A percentile compares a stretch with the other conserved stretches of the same genome.
phyloP scores from a whole-genome alignment of 768 basidiomycete species.

The Russula emetica region DNA sequence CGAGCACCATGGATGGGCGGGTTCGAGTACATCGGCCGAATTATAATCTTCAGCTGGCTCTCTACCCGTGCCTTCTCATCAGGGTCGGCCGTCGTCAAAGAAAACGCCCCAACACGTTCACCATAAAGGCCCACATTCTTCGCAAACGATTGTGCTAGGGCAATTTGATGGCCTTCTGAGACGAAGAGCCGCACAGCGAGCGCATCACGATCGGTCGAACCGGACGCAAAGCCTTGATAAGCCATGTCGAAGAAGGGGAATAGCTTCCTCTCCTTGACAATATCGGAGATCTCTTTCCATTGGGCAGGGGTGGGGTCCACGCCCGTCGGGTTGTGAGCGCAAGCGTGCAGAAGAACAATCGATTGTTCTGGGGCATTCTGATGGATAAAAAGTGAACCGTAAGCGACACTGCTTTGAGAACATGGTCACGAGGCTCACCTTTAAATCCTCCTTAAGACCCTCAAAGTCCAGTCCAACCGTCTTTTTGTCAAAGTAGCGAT shows the following conservation, averaged over 20 bases:
- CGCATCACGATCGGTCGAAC: conserved; percentile 84
- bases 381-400: background rate
- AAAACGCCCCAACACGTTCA: conserved; percentile 97
- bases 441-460: conserved; percentile 82
- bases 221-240: conserved; percentile 98
- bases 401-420: conserved; percentile 4
- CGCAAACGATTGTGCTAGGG: conserved; percentile 92
- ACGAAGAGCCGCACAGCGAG: conserved; percentile 96
- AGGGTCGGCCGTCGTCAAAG: conserved; percentile 61
- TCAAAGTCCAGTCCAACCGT: conserved; percentile 91
- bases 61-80: conserved; percentile 84
- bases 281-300: conserved; percentile 86
- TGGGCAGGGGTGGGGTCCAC: conserved; percentile 91
- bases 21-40: conserved; percentile 97
- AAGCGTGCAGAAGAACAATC: conserved; percentile 90
- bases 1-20: conserved; percentile 89
- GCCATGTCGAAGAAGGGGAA: conserved; percentile 99
- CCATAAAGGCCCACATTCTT: conserved; percentile 99
- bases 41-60: conserved; percentile 91
- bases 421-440: conserved; percentile 45
- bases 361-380: conserved; percentile 55
- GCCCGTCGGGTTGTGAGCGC: conserved; percentile 99
- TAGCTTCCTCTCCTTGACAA: conserved; percentile 82
- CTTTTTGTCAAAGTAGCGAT: conserved; percentile 91
- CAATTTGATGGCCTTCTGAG: conserved; percentile 81